Evolutionary conservation across 129 eudicot species (phyloP), one percentile per base, ranked within the genome.

Genomic region (Flaveria robusta): DNA sequence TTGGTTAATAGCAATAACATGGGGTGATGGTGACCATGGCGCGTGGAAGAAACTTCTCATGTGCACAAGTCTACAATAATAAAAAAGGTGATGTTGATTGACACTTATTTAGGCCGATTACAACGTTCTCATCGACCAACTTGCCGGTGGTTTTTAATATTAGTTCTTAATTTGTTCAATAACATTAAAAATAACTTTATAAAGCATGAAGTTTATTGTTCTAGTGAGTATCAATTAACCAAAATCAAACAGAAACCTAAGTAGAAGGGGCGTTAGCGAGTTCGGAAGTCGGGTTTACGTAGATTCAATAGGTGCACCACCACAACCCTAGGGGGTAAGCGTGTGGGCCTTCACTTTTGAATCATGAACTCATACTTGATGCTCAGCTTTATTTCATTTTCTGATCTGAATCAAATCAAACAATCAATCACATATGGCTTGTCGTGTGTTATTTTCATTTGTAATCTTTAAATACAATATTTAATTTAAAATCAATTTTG

Each of bases 1-100:
- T 65, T 16, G 24, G 70, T 66, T 41, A 41, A 66, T 0, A 41
- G 71, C 6, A 2, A 37, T 16, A 34, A 66, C 27, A 37, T 66
- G 27, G 16, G 54, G 26, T 67, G 72, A 42, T 42, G 29, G n/a
- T 41, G 54, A 67, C 72, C 22, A 20, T 42, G 54, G 7, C 24
- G 47, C 24, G 43, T 41, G 37, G 55, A 76, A 76, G 41, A 76
- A 65, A 9, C 66, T 51, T 76, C 41, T 50, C 66, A 66, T 64
- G 66, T 66, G 73, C 19, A 22, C 52, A 50, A 76, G 27, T 22
- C 27, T 34, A 27, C 50, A 64, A 49, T 49, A 52, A 50, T 20
- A 76, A 9, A 49, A 49, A 7, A 51, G 68, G 42, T 50, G 66
- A 76, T 56, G 58, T 23, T 7, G 7, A 71, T 41, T 51, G 75